Conservation (phyloP, 2,329 filamentous ascomycete genomes). For the Hymenoscyphus albidus region DNA sequence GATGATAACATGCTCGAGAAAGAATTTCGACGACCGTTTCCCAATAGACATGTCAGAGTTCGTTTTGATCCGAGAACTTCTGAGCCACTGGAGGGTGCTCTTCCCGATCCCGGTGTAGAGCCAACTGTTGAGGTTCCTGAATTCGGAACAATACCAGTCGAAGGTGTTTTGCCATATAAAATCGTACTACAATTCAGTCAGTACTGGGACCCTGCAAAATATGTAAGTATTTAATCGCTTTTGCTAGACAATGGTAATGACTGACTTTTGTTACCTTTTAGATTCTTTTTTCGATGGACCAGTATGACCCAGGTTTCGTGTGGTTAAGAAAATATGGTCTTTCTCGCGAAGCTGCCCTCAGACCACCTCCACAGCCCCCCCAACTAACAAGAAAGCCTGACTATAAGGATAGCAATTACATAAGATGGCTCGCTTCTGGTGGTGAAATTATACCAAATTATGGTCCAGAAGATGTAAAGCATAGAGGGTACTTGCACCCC, state of each 20-base stretch:
- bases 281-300: background rate
- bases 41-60: background rate
- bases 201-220: background rate
- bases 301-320: background rate
- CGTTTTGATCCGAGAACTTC: conserved; percentile 7
- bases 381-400: background rate
- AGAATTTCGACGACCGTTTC: background rate
- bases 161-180: background rate
- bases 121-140: background rate
- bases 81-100: background rate
- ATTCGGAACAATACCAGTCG: background rate
- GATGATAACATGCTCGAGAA: background rate
- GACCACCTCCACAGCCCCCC: background rate
- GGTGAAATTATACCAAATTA: background rate
- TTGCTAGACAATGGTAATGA: background rate
- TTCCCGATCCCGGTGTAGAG: background rate
- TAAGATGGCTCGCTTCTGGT: background rate
- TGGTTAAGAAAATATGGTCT: conserved; percentile 1
- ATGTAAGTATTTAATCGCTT: background rate
- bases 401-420: background rate
- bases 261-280: background rate
- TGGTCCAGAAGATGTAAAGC: background rate
- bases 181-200: background rate
- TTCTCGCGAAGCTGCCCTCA: background rate
- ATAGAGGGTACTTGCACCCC: background rate